These are phyloP conservation scores for Fusarium verticillioides DNA, from an alignment of 2,329 filamentous ascomycete species.

Conservation along the genomic window DNA sequence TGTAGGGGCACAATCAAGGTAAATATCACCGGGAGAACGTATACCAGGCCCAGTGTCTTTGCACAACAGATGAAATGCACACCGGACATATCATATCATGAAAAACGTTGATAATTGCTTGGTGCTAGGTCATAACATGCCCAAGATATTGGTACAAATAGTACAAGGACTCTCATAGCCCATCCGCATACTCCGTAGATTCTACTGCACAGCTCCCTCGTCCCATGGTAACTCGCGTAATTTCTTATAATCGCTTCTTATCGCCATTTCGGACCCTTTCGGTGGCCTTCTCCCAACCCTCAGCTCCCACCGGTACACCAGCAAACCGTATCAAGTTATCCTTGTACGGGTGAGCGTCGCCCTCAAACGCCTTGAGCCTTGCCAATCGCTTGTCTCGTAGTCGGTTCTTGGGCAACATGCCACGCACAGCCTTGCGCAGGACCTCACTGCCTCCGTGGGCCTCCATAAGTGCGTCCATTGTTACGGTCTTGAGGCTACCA, in stretches of 20 bases:
- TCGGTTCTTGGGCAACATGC: constrained; percentile 98
- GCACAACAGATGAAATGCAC: too few relatives aligned
- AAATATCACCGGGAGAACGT: background rate
- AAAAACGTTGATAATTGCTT: constrained; percentile 39
- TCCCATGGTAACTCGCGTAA: background rate
- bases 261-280: constrained; percentile 62
- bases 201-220: constrained; percentile 21
- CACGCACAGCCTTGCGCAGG: constrained; percentile 88
- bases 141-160: constrained; percentile 49
- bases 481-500: constrained; percentile 86
- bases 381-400: constrained; percentile 88
- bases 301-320: constrained; percentile 64
- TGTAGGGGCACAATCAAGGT: too few relatives aligned
- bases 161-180: constrained; percentile 45
- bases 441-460: constrained; percentile 96
- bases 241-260: constrained; percentile 60
- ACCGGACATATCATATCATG: background rate
- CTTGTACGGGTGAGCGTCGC: constrained; percentile 90
- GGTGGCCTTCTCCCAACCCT: constrained; percentile 65
- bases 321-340: constrained; percentile 82
- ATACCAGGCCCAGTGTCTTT: background rate
- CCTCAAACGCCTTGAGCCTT: constrained; percentile 94
- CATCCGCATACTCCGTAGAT: constrained; percentile 17
- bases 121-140: constrained; percentile 45
- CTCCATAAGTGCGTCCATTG: constrained; percentile 93